Percentiles rank a stretch among this genome's conserved stretches.
Evolutionary conservation across 768 basidiomycete genomes (phyloP).

Genomic region (Tylopilus sp.): DNA sequence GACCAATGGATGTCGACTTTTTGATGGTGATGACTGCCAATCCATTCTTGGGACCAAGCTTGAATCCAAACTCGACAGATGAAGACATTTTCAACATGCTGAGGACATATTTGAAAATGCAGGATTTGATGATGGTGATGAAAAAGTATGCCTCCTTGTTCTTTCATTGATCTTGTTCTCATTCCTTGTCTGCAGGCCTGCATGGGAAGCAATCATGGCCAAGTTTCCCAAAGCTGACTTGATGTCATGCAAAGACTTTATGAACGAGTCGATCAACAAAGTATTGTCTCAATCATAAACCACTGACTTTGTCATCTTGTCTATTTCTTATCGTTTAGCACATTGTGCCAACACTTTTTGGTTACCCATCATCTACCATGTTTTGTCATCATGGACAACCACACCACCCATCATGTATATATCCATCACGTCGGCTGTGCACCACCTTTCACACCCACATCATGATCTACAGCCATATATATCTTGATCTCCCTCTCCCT

Average conservation of each 20-base stretch:
- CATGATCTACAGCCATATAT: not conserved
- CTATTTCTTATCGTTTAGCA: not conserved
- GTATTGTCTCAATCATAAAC: too few relatives aligned
- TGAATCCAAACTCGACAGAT: conserved; percentile 76
- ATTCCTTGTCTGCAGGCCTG: too few relatives aligned
- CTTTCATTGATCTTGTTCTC: conserved; percentile 4
- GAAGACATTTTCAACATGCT: conserved; percentile 85
- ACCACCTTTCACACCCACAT: too few relatives aligned
- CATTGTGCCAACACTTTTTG: conserved; percentile 1
- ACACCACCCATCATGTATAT: not conserved
- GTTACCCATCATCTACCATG: too few relatives aligned
- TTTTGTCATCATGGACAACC: too few relatives aligned
- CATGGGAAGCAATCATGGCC: too few relatives aligned
- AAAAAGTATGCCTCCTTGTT: conserved; percentile 70
- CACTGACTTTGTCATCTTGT: not conserved
- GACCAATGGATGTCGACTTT: conserved; percentile 80
- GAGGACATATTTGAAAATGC: conserved; percentile 81
- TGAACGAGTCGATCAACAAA: too few relatives aligned
- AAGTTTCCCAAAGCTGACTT: too few relatives aligned
- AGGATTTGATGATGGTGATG: conserved; percentile 94
- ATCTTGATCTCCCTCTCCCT: not conserved
- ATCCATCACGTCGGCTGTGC: not conserved
- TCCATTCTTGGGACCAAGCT: conserved; percentile 75
- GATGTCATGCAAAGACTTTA: too few relatives aligned
- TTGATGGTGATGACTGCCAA: conserved; percentile 86